Conservation (phyloP, 2,329 filamentous ascomycete species). For the Fusarium chaquense region DNA sequence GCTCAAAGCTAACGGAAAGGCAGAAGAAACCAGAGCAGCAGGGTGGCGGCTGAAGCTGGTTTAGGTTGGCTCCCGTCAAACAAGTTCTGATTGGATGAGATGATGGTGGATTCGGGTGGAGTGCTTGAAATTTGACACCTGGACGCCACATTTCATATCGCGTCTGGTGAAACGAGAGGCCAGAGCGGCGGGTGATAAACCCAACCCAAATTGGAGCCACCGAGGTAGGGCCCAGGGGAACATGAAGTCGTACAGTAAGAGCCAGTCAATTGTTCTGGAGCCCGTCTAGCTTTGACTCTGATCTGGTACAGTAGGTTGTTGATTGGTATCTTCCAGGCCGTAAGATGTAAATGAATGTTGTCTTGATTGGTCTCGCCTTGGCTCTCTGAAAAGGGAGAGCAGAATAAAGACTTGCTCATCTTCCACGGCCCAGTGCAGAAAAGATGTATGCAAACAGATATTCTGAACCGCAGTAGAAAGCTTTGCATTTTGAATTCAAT, state of each 20-base stretch:
- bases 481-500: not conserved
- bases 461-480: no score
- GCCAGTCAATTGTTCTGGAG: not conserved
- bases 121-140: constrained; percentile 43
- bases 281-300: not conserved
- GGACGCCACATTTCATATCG: constrained; percentile 29
- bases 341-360: not conserved
- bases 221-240: constrained; percentile 21
- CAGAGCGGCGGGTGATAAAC: constrained; percentile 9
- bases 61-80: not conserved
- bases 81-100: constrained; percentile 14
- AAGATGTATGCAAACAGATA: not conserved
- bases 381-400: not conserved
- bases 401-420: not conserved
- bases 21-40: constrained; percentile 2
- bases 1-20: constrained; percentile 15
- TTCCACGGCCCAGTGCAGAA: not conserved
- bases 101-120: constrained; percentile 14
- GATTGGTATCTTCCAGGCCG: not conserved
- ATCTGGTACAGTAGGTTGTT: not conserved
- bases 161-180: constrained; percentile 35
- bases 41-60: constrained; percentile 11
- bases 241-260: not conserved
- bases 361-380: not conserved
- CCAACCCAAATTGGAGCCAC: constrained; percentile 31